These are phyloP conservation scores for Hemileia vastatrix DNA, from an alignment of 1,284 basidiomycete species.

Conservation along the genomic window DNA sequence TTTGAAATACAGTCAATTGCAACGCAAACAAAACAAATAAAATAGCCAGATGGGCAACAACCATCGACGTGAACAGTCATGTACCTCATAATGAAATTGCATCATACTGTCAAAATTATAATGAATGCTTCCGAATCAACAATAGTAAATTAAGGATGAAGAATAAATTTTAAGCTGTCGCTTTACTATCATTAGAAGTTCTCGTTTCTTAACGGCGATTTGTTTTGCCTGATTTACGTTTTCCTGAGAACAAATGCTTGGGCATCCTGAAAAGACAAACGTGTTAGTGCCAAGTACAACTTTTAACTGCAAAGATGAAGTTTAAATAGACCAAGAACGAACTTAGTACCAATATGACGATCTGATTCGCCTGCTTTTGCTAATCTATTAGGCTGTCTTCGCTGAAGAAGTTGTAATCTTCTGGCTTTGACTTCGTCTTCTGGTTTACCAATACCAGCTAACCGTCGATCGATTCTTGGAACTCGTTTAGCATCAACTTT, in stretches of 20 bases:
- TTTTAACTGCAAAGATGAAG: constrained; percentile 46
- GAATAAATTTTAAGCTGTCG: too few relatives aligned
- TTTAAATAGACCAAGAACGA: constrained; percentile 51
- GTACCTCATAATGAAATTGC: too few relatives aligned
- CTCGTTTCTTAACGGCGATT: constrained; percentile 24
- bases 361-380: constrained; percentile 85
- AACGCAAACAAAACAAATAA: too few relatives aligned
- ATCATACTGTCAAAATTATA: too few relatives aligned
- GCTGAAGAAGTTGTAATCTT: constrained; percentile 69
- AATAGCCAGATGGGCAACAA: too few relatives aligned
- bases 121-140: too few relatives aligned
- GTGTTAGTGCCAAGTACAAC: constrained; percentile 6
- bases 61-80: too few relatives aligned
- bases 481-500: constrained; percentile 49
- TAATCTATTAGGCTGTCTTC: constrained; percentile 70
- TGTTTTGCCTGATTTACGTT: constrained; percentile 51
- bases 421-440: constrained; percentile 69
- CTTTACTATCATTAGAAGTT: too few relatives aligned
- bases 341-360: constrained; percentile 65
- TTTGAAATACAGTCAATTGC: too few relatives aligned
- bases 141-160: too few relatives aligned
- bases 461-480: constrained; percentile 61
- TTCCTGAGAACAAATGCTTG: constrained; percentile 76
- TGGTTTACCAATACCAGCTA: constrained; percentile 66
- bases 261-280: constrained; percentile 51